These are phyloP conservation scores for Suaeda aralocaspica DNA, from an alignment of 148 eudicot genomes.

Conservation along the genomic window DNA sequence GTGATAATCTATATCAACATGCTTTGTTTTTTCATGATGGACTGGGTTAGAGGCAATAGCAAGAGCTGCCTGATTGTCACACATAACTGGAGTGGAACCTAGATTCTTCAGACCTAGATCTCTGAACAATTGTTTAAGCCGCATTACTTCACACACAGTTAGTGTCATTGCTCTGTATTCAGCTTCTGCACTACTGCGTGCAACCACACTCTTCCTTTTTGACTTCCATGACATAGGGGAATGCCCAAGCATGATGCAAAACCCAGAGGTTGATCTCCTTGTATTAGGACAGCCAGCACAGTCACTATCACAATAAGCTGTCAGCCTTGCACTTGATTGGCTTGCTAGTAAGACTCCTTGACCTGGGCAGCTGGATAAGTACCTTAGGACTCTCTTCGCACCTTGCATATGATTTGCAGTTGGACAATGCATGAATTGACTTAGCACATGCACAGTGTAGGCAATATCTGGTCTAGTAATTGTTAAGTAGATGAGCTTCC, in stretches of 20 bases:
- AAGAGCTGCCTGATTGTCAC: neutral
- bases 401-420: neutral
- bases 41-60: neutral
- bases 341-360: too few relatives aligned
- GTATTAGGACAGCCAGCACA: neutral
- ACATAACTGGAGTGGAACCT: neutral
- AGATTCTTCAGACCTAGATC: neutral
- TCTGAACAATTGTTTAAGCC: neutral
- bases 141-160: too few relatives aligned
- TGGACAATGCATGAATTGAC: neutral
- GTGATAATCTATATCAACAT: too few relatives aligned
- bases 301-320: too few relatives aligned
- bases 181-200: neutral
- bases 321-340: too few relatives aligned
- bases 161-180: neutral
- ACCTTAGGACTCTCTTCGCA: too few relatives aligned
- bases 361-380: too few relatives aligned
- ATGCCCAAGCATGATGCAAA: neutral
- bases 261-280: neutral
- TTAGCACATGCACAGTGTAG: neutral
- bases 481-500: too few relatives aligned
- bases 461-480: neutral
- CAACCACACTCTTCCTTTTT: neutral
- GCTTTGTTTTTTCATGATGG: too few relatives aligned
- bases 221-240: neutral